phyloP scores from a whole-genome alignment of 1,284 basidiomycete species.

The Ceratobasidium sp. region DNA sequence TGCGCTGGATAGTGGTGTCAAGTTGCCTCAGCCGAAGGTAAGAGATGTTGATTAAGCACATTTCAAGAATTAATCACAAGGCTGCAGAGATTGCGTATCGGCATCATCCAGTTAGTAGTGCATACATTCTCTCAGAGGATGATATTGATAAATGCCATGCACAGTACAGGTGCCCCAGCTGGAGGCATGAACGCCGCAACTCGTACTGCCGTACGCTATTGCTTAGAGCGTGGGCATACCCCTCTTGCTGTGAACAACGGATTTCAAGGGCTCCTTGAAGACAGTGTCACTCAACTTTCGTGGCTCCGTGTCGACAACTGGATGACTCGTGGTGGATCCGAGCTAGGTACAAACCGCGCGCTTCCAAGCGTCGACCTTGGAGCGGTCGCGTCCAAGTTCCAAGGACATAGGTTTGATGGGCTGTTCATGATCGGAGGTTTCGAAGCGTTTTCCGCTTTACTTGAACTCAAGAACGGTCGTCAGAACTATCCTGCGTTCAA shows the following conservation, averaged over 20 bases:
- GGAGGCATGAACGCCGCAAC: conserved; percentile 99
- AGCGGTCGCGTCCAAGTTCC: conserved; percentile 88
- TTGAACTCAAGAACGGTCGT: conserved; percentile 83
- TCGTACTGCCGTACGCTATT: conserved; percentile 93
- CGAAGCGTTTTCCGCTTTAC: conserved; percentile 88
- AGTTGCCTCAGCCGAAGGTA: conserved; percentile 75
- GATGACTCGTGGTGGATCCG: conserved; percentile 97
- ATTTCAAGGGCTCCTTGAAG: conserved; percentile 92
- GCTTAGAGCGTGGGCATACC: conserved; percentile 90
- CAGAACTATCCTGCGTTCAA: conserved; percentile 90
- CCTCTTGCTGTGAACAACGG: conserved; percentile 95
- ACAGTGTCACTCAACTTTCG: conserved; percentile 86
- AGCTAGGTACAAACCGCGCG: conserved; percentile 95
- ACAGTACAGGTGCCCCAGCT: conserved; percentile 94
- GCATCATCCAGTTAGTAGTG: conserved; percentile 87
- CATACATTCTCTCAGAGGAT: neutral
- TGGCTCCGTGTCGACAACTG: conserved; percentile 98
- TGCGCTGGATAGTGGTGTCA: conserved; percentile 69
- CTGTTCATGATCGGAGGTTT: conserved; percentile 96
- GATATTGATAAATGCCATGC: conserved; percentile 41
- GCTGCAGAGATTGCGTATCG: conserved; percentile 83
- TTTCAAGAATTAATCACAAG: neutral
- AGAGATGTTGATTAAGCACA: neutral
- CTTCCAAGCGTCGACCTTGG: conserved; percentile 90
- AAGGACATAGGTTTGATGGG: conserved; percentile 85